Evolutionary conservation across 2,329 filamentous ascomycete genomes (phyloP).

Genomic region (Sporothrix sp.): DNA sequence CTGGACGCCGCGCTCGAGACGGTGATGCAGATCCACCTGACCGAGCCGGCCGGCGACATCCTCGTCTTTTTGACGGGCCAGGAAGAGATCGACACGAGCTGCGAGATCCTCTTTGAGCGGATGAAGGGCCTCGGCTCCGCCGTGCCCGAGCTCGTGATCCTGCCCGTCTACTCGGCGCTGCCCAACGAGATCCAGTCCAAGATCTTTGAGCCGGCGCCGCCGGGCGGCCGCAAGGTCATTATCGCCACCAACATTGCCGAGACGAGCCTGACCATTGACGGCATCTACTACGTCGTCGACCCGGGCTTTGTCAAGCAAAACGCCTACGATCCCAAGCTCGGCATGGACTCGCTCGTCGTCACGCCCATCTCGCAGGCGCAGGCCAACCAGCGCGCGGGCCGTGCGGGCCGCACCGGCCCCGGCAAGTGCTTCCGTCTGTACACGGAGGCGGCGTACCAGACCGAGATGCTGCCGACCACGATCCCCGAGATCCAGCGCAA

Average conservation of each 20-base stretch:
- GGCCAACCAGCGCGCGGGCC: slow-evolving; percentile 85
- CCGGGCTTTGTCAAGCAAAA: slow-evolving; percentile 98
- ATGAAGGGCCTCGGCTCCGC: slow-evolving; percentile 91
- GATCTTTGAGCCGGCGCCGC: slow-evolving; percentile 88
- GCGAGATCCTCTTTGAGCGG: slow-evolving; percentile 83
- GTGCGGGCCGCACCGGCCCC: slow-evolving; percentile 87
- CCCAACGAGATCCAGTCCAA: slow-evolving; percentile 87
- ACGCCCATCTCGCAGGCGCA: slow-evolving; percentile 96
- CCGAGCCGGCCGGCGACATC: slow-evolving; percentile 86
- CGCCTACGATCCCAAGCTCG: slow-evolving; percentile 90
- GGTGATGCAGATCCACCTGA: slow-evolving; percentile 96
- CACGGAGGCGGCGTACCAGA: slow-evolving; percentile 89
- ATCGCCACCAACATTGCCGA: slow-evolving; percentile 98
- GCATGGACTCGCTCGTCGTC: slow-evolving; percentile 93
- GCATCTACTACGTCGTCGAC: slow-evolving; percentile 95
- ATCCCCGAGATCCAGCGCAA: slow-evolving; percentile 95
- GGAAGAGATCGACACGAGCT: slow-evolving; percentile 93
- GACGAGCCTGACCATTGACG: slow-evolving; percentile 94
- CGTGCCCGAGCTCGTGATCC: slow-evolving; percentile 82
- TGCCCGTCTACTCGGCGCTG: slow-evolving; percentile 92
- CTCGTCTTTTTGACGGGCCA: slow-evolving; percentile 95
- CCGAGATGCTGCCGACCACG: slow-evolving; percentile 91
- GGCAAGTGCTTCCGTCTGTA: slow-evolving; percentile 95
- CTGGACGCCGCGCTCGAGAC: slow-evolving; percentile 89
- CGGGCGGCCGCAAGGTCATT: slow-evolving; percentile 82